Conservation (phyloP, 169 alveolate genomes). For the Plasmodium fragile region DNA sequence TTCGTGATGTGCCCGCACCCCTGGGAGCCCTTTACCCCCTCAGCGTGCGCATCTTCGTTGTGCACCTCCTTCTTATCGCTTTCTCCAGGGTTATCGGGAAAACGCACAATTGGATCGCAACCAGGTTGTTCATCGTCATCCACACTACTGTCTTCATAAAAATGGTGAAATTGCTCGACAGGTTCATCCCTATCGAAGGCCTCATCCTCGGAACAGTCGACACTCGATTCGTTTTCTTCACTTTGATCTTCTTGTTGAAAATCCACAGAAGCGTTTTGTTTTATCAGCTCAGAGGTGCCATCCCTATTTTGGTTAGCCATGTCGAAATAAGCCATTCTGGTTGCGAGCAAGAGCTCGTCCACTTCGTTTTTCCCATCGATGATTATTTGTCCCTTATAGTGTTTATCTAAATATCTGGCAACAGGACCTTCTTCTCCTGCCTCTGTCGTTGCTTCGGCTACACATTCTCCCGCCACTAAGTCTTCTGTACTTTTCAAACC, state of each 20-base stretch:
- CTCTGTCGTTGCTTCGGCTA: background rate
- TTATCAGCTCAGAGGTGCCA: background rate
- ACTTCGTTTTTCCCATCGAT: constrained; percentile 76
- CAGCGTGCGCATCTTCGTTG: background rate
- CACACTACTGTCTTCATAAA: background rate
- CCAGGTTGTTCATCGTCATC: background rate
- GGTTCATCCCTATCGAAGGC: constrained; percentile 13
- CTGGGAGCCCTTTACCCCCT: background rate
- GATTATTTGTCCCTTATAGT: constrained; percentile 67
- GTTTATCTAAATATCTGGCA: constrained; percentile 51
- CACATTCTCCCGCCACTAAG: background rate
- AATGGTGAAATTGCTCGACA: background rate
- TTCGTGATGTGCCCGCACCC: background rate
- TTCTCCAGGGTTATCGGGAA: background rate
- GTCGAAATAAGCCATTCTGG: constrained; percentile 70
- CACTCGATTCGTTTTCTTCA: constrained; percentile 12
- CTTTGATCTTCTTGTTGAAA: background rate
- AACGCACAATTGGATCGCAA: background rate
- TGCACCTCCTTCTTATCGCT: background rate
- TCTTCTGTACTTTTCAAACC: background rate
- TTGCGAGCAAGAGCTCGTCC: constrained; percentile 58
- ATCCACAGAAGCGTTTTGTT: constrained; percentile 1
- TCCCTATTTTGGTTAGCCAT: constrained; percentile 34
- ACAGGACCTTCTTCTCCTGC: background rate
- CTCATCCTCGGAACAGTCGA: constrained; percentile 19